Evolutionary conservation across 1,284 basidiomycete genomes (phyloP).

Genomic region (Papiliotrema flavescens): DNA sequence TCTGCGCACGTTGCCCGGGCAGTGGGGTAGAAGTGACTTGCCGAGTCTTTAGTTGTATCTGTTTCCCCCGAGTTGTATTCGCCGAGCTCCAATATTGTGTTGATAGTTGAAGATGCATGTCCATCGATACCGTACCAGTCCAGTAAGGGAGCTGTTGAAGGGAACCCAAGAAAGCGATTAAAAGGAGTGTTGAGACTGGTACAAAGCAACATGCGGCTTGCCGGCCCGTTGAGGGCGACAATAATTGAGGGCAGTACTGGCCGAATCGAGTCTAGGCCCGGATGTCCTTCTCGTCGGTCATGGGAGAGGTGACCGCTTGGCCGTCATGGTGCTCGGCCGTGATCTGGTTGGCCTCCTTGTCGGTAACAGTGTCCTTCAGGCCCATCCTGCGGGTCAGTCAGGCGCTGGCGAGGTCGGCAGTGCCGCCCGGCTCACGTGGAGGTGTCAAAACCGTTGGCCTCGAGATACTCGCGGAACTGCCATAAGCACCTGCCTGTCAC

Average conservation of each 20-base stretch:
- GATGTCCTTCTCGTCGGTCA: no score
- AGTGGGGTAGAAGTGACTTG: neutral
- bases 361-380: constrained; percentile 14
- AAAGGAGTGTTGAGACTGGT: no score
- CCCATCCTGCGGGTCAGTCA: constrained; percentile 16
- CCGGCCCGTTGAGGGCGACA: neutral
- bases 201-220: no score
- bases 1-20: no score
- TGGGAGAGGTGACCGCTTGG: neutral
- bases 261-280: no score
- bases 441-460: constrained; percentile 70
- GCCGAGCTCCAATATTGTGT: neutral
- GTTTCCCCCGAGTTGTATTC: no score
- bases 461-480: constrained; percentile 71
- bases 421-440: constrained; percentile 27
- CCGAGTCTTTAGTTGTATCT: no score
- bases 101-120: neutral
- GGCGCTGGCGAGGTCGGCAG: neutral
- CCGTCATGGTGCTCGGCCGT: neutral
- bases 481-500: neutral
- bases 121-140: no score
- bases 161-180: no score
- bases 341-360: constrained; percentile 10
- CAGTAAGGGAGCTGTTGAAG: no score
- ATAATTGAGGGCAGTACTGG: neutral